Percentiles rank a stretch among this genome's conserved stretches.
These are phyloP conservation scores for Suhomyces ambrosiae DNA, from an alignment of 1,139 yeast species.

Conservation along the genomic window DNA sequence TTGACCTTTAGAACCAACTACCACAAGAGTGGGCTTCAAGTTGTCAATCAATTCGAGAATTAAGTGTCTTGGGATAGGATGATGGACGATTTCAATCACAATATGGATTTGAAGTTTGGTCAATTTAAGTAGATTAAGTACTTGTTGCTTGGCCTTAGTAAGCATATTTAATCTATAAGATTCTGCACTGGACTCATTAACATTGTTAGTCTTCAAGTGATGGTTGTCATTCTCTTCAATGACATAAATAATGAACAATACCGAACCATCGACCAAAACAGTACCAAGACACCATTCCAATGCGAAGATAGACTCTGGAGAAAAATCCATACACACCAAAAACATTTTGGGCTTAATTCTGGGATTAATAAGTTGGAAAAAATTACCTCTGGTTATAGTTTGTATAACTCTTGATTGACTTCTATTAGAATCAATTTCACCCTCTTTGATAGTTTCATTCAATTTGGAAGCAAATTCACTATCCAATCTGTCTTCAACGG, in stretches of 20 bases:
- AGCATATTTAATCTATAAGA: slow-evolving; percentile 58
- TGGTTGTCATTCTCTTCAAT: slow-evolving; percentile 65
- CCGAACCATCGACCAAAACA: slow-evolving; percentile 81
- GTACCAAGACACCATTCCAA: slow-evolving; percentile 91
- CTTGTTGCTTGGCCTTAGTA: slow-evolving; percentile 60
- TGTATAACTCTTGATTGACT: slow-evolving; percentile 61
- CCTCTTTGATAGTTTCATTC: slow-evolving; percentile 60
- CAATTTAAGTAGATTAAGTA: slow-evolving; percentile 59
- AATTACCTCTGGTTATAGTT: slow-evolving; percentile 71
- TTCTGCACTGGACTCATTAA: slow-evolving; percentile 48
- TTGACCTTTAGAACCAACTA: slow-evolving; percentile 80
- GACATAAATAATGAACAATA: slow-evolving; percentile 76
- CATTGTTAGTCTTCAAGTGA: slow-evolving; percentile 43
- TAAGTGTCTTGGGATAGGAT: slow-evolving; percentile 85
- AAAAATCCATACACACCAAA: slow-evolving; percentile 76
- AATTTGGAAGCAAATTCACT: slow-evolving; percentile 62
- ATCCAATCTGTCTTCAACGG: slow-evolving; percentile 68
- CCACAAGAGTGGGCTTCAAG: slow-evolving; percentile 78
- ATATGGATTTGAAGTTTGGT: slow-evolving; percentile 79
- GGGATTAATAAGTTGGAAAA: slow-evolving; percentile 56
- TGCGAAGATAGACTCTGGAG: slow-evolving; percentile 84
- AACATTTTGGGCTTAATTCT: slow-evolving; percentile 65
- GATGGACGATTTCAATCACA: slow-evolving; percentile 75
- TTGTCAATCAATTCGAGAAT: slow-evolving; percentile 82
- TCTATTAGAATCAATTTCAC: slow-evolving; percentile 61